phyloP scores from a whole-genome alignment of 129 eudicot species.

The Flaveria sonorensis region DNA sequence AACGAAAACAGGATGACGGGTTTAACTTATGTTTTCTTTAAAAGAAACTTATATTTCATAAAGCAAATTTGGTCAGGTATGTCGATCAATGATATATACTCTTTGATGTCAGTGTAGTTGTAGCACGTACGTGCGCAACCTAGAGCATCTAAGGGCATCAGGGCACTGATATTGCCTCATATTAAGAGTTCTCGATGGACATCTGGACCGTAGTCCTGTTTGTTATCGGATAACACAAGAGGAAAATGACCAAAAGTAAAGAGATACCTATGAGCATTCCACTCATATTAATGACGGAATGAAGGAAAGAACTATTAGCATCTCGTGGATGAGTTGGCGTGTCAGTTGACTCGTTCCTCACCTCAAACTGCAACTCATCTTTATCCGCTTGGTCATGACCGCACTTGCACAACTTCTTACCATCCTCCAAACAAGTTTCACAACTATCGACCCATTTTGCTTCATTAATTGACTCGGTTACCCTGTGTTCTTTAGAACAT shows the following conservation, averaged over 20 bases:
- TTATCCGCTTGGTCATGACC: neutral
- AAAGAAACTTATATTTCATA: too few species aligned
- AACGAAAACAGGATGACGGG: too few species aligned
- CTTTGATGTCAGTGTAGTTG: too few species aligned
- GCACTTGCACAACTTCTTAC: slow-evolving; percentile 34
- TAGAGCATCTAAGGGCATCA: too few species aligned
- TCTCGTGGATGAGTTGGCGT: slow-evolving; percentile 11
- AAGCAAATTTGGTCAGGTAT: neutral
- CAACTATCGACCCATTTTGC: slow-evolving; percentile 35
- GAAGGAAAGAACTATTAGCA: slow-evolving; percentile 60
- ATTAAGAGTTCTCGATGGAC: too few species aligned
- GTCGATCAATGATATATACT: too few species aligned
- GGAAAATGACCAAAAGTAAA: neutral
- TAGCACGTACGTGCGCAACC: too few species aligned
- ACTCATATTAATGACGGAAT: slow-evolving; percentile 73
- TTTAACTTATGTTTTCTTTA: too few species aligned
- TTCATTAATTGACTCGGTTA: slow-evolving; percentile 21
- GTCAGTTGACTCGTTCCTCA: slow-evolving; percentile 22
- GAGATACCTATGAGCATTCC: slow-evolving; percentile 86
- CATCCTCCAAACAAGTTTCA: slow-evolving; percentile 42
- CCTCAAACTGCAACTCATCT: slow-evolving; percentile 32
- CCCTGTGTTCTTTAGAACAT: slow-evolving; percentile 32
- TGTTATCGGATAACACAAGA: neutral
- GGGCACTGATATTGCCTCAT: too few species aligned
- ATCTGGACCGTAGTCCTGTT: too few species aligned